These are phyloP conservation scores for Apiotrichum gracile DNA, from an alignment of 1,284 basidiomycete genomes.

Conservation along the genomic window DNA sequence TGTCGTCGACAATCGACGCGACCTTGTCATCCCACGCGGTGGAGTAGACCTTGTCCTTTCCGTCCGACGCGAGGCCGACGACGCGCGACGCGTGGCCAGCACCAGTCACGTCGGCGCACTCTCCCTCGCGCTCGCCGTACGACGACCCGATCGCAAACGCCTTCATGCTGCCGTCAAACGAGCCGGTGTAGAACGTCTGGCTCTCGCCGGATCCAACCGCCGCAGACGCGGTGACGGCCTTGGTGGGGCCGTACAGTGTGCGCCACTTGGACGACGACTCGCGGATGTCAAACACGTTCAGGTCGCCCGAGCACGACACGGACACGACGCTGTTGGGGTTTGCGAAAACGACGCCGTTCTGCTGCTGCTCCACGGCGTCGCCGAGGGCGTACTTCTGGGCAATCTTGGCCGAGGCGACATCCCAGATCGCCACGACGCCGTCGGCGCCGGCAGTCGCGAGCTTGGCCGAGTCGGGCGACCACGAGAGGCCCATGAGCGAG, in stretches of 20 bases:
- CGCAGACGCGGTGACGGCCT: conserved; percentile 64
- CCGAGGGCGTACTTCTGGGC: conserved; percentile 66
- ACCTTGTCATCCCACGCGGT: conserved; percentile 71
- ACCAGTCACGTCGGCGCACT: conserved; percentile 56
- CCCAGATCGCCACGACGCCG: conserved; percentile 83
- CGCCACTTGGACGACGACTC: conserved; percentile 54
- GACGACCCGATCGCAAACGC: conserved; percentile 50
- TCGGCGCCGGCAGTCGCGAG: conserved; percentile 83
- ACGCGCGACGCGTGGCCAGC: conserved; percentile 67
- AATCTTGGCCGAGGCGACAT: conserved; percentile 64
- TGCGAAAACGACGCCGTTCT: conserved; percentile 83
- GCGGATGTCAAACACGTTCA: conserved; percentile 79
- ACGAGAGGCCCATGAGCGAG: conserved; percentile 63
- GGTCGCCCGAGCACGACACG: conserved; percentile 72
- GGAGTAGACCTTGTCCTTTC: conserved; percentile 57
- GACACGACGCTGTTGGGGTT: conserved; percentile 70
- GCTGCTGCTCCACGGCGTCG: conserved; percentile 63
- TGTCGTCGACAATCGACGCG: conserved; percentile 53
- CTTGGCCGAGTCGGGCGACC: conserved; percentile 67
- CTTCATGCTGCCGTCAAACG: conserved; percentile 74
- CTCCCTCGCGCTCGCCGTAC: conserved; percentile 40
- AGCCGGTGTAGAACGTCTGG: conserved; percentile 69
- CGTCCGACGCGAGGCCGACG: conserved; percentile 54
- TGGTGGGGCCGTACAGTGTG: conserved; percentile 68
- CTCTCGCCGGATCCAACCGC: conserved; percentile 37